Conservation (phyloP, 306 rosid genomes). For the Corylus americana region DNA sequence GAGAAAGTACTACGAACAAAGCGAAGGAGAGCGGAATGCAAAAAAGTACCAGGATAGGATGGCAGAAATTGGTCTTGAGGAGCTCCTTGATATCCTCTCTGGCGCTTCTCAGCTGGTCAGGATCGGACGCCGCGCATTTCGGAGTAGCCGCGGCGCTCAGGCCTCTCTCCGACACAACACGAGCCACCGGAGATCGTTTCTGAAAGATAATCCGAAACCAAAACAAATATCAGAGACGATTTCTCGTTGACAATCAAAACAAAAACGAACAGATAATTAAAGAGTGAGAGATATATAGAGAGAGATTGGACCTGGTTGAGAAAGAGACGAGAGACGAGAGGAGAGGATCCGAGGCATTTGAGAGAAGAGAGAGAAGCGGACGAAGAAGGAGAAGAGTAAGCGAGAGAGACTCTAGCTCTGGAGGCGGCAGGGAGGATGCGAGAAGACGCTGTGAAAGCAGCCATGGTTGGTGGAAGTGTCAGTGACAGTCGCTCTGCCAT, state of each 20-base stretch:
- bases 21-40: background rate
- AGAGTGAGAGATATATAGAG: background rate
- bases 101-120: conserved; percentile 81
- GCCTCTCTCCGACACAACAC: conserved; percentile 46
- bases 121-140: conserved; percentile 68
- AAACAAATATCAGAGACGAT: background rate
- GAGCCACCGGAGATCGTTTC: conserved; percentile 44
- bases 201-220: conserved; percentile 25
- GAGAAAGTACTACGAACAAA: background rate
- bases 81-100: conserved; percentile 79
- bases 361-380: conserved; percentile 35
- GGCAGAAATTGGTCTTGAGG: conserved; percentile 70
- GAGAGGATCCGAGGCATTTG: conserved; percentile 54
- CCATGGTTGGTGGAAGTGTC: conserved; percentile 45
- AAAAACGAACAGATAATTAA: background rate
- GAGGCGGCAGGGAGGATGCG: conserved; percentile 51
- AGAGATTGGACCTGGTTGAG: conserved; percentile 56
- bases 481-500: conserved; percentile 54
- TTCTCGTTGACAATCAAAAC: background rate
- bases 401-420: conserved; percentile 19
- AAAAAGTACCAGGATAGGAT: conserved; percentile 72
- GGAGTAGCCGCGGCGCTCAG: conserved; percentile 50
- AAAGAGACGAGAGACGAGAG: conserved; percentile 66
- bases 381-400: conserved; percentile 26
- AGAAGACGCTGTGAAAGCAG: conserved; percentile 43